A percentile compares a stretch with the other conserved stretches of the same genome.
Conservation (phyloP, 345 rosid species). For the Melastoma malabathricum region DNA sequence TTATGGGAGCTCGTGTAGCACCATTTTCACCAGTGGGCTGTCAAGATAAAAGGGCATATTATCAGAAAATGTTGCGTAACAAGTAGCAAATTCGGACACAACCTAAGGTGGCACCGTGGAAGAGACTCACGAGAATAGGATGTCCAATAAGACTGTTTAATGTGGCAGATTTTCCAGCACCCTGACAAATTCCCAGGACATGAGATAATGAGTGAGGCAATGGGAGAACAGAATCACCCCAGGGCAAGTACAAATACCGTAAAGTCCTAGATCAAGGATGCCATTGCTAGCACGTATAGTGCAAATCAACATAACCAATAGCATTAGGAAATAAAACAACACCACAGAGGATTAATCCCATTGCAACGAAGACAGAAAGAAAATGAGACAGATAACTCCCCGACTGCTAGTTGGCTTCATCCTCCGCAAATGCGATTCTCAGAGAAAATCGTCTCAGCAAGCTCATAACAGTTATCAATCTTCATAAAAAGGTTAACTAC, state of each 20-base stretch:
- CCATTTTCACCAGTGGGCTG: slow-evolving; percentile 99
- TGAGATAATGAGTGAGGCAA: slow-evolving; percentile 8
- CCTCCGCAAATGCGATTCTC: no score
- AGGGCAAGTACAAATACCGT: not conserved
- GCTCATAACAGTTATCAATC: no score
- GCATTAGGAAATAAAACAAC: no score
- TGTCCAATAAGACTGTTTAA: slow-evolving; percentile 88
- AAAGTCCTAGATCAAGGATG: not conserved
- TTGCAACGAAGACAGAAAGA: no score
- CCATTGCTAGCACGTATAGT: no score
- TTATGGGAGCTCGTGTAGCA: slow-evolving; percentile 87
- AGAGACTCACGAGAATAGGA: slow-evolving; percentile 64
- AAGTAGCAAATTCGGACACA: not conserved
- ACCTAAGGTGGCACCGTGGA: not conserved
- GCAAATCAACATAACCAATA: no score
- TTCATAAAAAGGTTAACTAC: no score
- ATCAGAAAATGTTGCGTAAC: not conserved
- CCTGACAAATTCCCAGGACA: slow-evolving; percentile 24
- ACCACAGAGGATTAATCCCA: no score
- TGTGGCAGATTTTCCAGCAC: slow-evolving; percentile 93
- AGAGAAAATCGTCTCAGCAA: no score
- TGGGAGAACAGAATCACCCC: not conserved
- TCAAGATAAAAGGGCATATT: slow-evolving; percentile 5
- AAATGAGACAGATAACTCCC: no score
- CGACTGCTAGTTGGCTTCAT: no score